Evolutionary conservation across 2,329 filamentous ascomycete species (phyloP), one percentile per base, ranked within the genome.

Genomic region (Ambrosiella cleistominuta): DNA sequence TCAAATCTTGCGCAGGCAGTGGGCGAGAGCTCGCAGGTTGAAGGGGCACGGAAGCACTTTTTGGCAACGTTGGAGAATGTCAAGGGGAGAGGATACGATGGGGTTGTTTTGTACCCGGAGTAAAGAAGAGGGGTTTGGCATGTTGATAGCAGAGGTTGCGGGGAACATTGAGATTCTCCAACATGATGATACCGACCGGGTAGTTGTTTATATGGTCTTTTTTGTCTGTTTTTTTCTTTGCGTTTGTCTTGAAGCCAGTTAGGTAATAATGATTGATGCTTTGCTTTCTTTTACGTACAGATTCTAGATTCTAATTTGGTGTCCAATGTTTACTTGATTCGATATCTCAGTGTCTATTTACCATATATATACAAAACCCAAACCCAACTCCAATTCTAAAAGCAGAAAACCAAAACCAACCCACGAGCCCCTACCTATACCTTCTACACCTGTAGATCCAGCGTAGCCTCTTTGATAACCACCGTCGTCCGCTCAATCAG

Each of bases 41-140:
- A 98, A 67, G 88, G 83, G 63, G 94, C 93, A 62, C 86, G 85
- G 69, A 88, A 88, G 66, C 93, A 98, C 71, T 98, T 98, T 72
- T 80, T 94, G 70, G 82, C 94, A 63, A 98, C 93, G 4, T 74
- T 98, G 65, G 90, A 96, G 62, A 95, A 96, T 67, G 97, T 98
- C 66, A 80, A 81, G 62, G 86, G 85, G 62, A 81, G 94, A 67
- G 89, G 95, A 65, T 97, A 95, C 66, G 93, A 97, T 67, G 93
- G 91, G 1, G 82, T 98, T 45, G 82, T 96, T 60, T 79, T 88
- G 58, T 79, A 85, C 57, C 76, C 77, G 11, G 79, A 68, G 62
- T 72, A 57, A 27, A n/a, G 39, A 40, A 47, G 44, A 52, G 15
- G 19, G 45, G 19, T 35, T 2, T 51, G 9, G 6, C 12, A 36